Conservation (phyloP, 2,329 filamentous ascomycete genomes). For the Pseudogymnoascus sp. region DNA sequence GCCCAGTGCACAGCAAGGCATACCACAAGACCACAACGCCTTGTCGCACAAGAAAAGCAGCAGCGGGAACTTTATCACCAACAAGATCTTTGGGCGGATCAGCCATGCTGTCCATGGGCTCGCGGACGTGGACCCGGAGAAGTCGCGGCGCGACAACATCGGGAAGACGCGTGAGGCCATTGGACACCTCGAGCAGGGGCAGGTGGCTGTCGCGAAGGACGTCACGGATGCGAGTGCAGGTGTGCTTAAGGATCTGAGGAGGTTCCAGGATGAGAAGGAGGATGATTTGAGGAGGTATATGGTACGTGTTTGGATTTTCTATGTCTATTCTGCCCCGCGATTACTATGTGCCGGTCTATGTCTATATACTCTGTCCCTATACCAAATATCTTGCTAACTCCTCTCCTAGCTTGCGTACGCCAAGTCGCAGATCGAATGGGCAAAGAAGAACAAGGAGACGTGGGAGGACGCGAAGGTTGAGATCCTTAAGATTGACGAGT, state of each 20-base stretch:
- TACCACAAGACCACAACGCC: slow-evolving; percentile 43
- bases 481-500: slow-evolving; percentile 57
- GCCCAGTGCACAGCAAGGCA: slow-evolving; percentile 67
- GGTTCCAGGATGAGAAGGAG: slow-evolving; percentile 94
- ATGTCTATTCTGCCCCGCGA: not conserved
- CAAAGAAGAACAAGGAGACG: slow-evolving; percentile 62
- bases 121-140: slow-evolving; percentile 90
- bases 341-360: not conserved
- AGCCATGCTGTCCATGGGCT: slow-evolving; percentile 95
- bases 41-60: slow-evolving; percentile 66
- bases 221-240: slow-evolving; percentile 88
- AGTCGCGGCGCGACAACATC: slow-evolving; percentile 85
- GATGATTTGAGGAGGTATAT: slow-evolving; percentile 90
- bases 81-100: slow-evolving; percentile 89
- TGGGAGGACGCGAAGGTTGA: slow-evolving; percentile 68
- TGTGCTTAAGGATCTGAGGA: slow-evolving; percentile 79
- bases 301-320: slow-evolving; percentile 50
- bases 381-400: slow-evolving; percentile 13
- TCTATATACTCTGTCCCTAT: not conserved
- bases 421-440: slow-evolving; percentile 67
- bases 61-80: slow-evolving; percentile 84
- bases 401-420: slow-evolving; percentile 58
- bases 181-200: slow-evolving; percentile 78
- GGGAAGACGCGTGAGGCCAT: slow-evolving; percentile 91
- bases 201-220: slow-evolving; percentile 81